Evolutionary conservation across 305 asterid genomes (phyloP).

Genomic region (Solanum aculeatissimum): DNA sequence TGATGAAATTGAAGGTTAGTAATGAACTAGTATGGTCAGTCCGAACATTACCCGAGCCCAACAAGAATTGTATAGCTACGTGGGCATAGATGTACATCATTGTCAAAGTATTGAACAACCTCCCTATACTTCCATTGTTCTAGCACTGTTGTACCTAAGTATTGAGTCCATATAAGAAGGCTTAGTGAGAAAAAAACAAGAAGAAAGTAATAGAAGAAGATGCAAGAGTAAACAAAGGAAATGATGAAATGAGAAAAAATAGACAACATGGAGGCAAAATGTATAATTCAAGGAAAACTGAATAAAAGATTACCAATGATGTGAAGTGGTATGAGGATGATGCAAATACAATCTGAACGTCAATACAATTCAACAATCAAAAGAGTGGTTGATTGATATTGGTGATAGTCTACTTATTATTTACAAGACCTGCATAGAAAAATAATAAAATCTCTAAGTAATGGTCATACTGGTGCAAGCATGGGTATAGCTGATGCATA

Average conservation of each 20-base stretch:
- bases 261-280: neutral
- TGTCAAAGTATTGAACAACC: too few relatives aligned
- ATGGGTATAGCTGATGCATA: too few relatives aligned
- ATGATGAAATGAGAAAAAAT: too few relatives aligned
- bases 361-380: neutral
- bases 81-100: too few relatives aligned
- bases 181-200: neutral
- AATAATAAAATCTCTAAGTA: too few relatives aligned
- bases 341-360: neutral
- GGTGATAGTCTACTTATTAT: neutral
- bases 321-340: too few relatives aligned
- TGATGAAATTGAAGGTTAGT: neutral
- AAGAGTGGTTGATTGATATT: neutral
- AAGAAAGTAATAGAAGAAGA: neutral
- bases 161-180: neutral
- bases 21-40: too few relatives aligned
- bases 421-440: neutral
- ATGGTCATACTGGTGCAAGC: too few relatives aligned
- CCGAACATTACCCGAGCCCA: too few relatives aligned
- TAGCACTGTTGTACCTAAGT: neutral
- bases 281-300: neutral
- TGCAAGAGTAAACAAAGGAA: too few relatives aligned
- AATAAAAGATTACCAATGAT: too few relatives aligned
- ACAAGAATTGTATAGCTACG: too few relatives aligned
- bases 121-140: neutral